Conservation (phyloP, 108 stramenopile species). For the Chaetoceros tenuissimus region DNA sequence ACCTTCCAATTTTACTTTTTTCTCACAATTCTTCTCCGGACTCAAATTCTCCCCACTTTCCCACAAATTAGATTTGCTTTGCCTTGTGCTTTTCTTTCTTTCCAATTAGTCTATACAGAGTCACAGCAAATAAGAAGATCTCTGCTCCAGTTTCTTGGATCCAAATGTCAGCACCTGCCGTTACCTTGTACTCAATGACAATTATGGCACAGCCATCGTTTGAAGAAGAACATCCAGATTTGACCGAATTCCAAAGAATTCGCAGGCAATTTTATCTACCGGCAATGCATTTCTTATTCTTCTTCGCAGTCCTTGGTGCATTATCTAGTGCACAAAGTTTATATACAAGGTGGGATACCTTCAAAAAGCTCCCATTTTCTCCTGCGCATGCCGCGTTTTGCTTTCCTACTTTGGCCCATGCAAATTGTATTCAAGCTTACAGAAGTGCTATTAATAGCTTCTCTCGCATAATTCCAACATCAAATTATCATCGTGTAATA, state of each 20-base stretch:
- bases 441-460: constrained; percentile 60
- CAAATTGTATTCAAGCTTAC: constrained; percentile 70
- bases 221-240: constrained; percentile 64
- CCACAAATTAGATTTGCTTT: constrained; percentile 19
- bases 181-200: constrained; percentile 54
- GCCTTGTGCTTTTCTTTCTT: constrained; percentile 41
- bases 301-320: constrained; percentile 46
- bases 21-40: not conserved
- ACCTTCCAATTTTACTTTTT: not conserved
- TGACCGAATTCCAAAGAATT: constrained; percentile 51
- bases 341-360: constrained; percentile 39
- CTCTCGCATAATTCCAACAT: constrained; percentile 29
- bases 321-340: constrained; percentile 58
- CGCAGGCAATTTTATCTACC: constrained; percentile 67
- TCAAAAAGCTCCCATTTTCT: constrained; percentile 47
- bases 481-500: constrained; percentile 27
- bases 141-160: constrained; percentile 69
- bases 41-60: constrained; percentile 1
- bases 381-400: constrained; percentile 81
- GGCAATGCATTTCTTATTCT: constrained; percentile 59
- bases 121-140: constrained; percentile 61
- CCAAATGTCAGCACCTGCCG: constrained; percentile 68
- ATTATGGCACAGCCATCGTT: constrained; percentile 77
- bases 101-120: constrained; percentile 65
- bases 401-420: constrained; percentile 62